Evolutionary conservation across 306 rosid species (phyloP).

Genomic region (Sechiopsis laciniata): DNA sequence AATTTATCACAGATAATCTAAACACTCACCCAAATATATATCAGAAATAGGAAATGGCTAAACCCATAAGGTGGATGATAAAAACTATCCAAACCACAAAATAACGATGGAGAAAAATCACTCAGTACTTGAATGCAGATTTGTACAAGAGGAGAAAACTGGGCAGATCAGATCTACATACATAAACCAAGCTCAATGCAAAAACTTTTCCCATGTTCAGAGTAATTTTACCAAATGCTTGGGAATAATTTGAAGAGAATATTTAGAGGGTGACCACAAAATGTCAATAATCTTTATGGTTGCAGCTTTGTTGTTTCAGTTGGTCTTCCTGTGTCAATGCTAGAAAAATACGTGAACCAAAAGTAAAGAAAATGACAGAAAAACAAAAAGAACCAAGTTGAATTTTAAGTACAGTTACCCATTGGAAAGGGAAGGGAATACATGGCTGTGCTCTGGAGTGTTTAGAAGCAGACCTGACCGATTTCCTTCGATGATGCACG

Average conservation of each 20-base stretch:
- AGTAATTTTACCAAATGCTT: not conserved
- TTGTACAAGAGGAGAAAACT: constrained; percentile 6
- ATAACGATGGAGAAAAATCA: not conserved
- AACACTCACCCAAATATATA: not conserved
- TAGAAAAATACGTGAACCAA: not conserved
- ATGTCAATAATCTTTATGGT: not conserved
- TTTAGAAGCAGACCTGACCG: constrained; percentile 22
- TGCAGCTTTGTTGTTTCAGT: constrained; percentile 7
- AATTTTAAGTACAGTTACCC: constrained; percentile 1
- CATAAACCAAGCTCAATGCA: constrained; percentile 3
- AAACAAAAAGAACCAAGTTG: not conserved
- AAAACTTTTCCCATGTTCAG: constrained; percentile 4
- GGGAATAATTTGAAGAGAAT: not conserved
- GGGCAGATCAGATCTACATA: not conserved
- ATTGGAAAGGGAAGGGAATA: constrained; percentile 31
- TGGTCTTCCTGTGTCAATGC: constrained; percentile 9
- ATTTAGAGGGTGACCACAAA: not conserved
- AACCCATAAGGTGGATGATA: not conserved
- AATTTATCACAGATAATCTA: not conserved
- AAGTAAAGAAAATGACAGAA: not conserved
- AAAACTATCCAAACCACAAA: not conserved
- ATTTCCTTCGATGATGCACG: constrained; percentile 39
- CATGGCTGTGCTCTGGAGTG: constrained; percentile 33
- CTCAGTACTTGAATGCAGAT: not conserved
- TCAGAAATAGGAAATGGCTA: constrained; percentile 5